Conservation (phyloP, 192 early-diverging fungal genomes). For the Hyaloraphidium curvatum region DNA sequence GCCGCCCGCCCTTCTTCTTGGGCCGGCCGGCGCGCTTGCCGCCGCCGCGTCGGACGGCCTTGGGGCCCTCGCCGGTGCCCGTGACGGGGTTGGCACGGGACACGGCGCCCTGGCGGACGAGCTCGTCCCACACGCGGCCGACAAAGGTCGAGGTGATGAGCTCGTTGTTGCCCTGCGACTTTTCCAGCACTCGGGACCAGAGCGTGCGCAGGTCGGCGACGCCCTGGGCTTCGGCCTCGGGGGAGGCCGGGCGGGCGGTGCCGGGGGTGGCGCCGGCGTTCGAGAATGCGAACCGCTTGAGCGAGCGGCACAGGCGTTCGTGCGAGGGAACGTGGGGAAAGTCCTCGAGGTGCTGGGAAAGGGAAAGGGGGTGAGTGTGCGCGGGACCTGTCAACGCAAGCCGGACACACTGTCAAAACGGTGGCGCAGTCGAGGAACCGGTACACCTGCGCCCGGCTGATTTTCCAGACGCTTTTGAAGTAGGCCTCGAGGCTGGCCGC, state of each 20-base stretch:
- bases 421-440: conserved; percentile 28
- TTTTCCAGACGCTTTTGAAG: conserved; percentile 26
- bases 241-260: too few species aligned
- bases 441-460: conserved; percentile 24
- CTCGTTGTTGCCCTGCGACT: conserved; percentile 18
- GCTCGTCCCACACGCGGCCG: conserved; percentile 15
- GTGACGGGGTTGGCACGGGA: too few species aligned
- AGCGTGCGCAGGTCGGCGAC: conserved; percentile 18
- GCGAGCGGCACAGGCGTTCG: conserved; percentile 29
- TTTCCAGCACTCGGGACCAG: conserved; percentile 17
- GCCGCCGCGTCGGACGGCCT: too few species aligned
- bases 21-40: too few species aligned
- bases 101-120: conserved; percentile 8
- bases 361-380: background rate
- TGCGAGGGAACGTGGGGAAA: conserved; percentile 22
- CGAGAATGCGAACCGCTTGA: conserved; percentile 21
- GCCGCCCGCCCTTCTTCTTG: too few species aligned
- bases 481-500: conserved; percentile 18
- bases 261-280: too few species aligned
- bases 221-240: too few species aligned
- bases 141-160: conserved; percentile 20
- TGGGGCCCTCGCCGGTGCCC: too few species aligned
- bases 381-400: background rate
- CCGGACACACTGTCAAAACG: conserved; percentile 14
- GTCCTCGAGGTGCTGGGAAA: conserved; percentile 18